Base-by-base conservation (phyloP, 2,329 filamentous ascomycete genomes). In the Aspergillus caelatus region DNA sequence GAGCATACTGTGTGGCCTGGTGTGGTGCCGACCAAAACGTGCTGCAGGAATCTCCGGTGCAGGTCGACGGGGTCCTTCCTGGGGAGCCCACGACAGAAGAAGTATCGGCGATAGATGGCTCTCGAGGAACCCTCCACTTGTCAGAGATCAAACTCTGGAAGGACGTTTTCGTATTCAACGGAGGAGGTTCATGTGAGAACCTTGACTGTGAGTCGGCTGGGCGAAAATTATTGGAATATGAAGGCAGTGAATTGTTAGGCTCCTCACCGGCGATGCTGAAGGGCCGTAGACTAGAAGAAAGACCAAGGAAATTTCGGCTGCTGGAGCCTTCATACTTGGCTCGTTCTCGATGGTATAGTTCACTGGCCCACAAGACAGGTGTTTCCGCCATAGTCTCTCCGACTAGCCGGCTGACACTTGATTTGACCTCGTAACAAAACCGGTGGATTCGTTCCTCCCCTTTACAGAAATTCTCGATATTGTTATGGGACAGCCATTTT, bases 381-480 rank as follows among this genome's bases (percentile, higher is more conserved):
- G 91, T 92, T 43, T 96, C 92, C 65, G 91, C 84, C 65, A 96
- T 89, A 53, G 88, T 93, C 64, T 96, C 92, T 32, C 92, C 93
- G 34, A 96, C 90, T 9, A 98, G 83, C 74, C 93, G 93, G 69
- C 88, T 90, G 67, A 97, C 90, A 72, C 93, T 96, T 65, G 88
- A 91, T 71, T 94, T 91, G 32, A 98, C 86, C 75, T 98, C 95
- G 68, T 93, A 91, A 74, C 91, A 95, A 77, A 99, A 95, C 12
- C 94, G 89, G 75, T 98, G 95, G 41, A 99, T 94, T 57, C 95
- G 84, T 78, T 99, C 95, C 75, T 99, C 95, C 7, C 94, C 95
- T 69, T 89, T 90, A 79, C 95, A 99, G 69, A 98, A 94, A 73
- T 97, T 97, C 75, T 96, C 93, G 36, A 98, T 90, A 16, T 89